phyloP scores from a whole-genome alignment of 2,329 filamentous ascomycete species.

The Plenodomus tracheiphilus region DNA sequence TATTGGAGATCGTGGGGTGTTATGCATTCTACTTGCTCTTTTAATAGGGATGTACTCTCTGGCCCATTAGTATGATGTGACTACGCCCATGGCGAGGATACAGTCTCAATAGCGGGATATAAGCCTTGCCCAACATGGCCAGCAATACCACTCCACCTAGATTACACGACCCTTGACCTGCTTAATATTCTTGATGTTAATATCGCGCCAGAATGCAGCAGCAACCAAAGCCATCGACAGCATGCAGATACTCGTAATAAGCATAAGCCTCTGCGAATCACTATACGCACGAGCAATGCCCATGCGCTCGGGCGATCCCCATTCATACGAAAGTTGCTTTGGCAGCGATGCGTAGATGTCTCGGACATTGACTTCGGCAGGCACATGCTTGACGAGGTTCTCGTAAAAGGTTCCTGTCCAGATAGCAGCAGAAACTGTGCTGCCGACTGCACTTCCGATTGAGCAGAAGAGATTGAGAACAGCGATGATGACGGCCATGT shows the following conservation, averaged over 20 bases:
- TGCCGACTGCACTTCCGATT: constrained; percentile 51
- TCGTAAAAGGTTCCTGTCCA: constrained; percentile 62
- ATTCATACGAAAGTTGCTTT: constrained; percentile 57
- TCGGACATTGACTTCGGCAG: constrained; percentile 36
- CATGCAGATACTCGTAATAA: constrained; percentile 30
- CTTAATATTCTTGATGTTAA: constrained; percentile 47
- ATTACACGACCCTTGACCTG: constrained; percentile 55
- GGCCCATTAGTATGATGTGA: no score
- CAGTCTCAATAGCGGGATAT: no score
- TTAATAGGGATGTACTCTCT: no score
- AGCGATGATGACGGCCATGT: constrained; percentile 22
- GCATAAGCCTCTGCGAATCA: constrained; percentile 33
- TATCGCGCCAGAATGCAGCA: constrained; percentile 51
- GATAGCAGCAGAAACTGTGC: constrained; percentile 62
- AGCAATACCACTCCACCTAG: no score
- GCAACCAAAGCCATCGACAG: constrained; percentile 36
- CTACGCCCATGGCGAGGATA: no score
- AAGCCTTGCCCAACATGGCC: no score
- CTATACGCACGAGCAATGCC: constrained; percentile 37
- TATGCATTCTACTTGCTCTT: no score
- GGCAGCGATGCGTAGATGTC: constrained; percentile 56
- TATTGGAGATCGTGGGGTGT: no score
- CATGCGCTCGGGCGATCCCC: constrained; percentile 53
- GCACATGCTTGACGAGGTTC: constrained; percentile 52
- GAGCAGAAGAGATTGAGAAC: constrained; percentile 63